These are phyloP conservation scores for Camellia granthamiana DNA, from an alignment of 148 eudicot genomes.

Conservation along the genomic window DNA sequence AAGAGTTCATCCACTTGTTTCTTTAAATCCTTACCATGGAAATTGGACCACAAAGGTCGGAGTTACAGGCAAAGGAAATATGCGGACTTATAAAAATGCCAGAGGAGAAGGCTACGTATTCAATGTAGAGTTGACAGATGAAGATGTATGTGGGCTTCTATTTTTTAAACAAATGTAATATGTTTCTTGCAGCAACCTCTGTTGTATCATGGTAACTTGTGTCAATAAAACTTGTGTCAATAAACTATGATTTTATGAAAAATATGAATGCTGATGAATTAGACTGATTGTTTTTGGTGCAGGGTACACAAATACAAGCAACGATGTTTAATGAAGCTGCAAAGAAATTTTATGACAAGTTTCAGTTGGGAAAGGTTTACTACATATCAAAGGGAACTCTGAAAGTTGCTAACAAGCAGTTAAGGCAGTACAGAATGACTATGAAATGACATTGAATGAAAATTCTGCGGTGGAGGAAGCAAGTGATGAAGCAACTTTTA, in stretches of 20 bases:
- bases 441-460: constrained; percentile 94
- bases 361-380: constrained; percentile 82
- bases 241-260: background rate
- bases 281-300: constrained; percentile 9
- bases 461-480: constrained; percentile 81
- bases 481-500: constrained; percentile 53
- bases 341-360: constrained; percentile 74
- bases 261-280: background rate
- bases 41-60: constrained; percentile 95
- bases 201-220: background rate
- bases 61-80: constrained; percentile 71
- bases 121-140: constrained; percentile 94
- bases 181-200: background rate
- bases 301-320: constrained; percentile 99
- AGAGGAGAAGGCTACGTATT: constrained; percentile 93
- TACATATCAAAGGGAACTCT: constrained; percentile 86
- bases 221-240: too few relatives aligned
- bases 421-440: constrained; percentile 86
- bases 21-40: constrained; percentile 94
- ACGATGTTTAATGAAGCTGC: constrained; percentile 99
- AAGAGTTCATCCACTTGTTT: constrained; percentile 81
- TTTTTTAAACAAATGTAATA: background rate
- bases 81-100: constrained; percentile 75
- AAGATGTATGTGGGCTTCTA: constrained; percentile 61
- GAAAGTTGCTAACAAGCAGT: constrained; percentile 92